Evolutionary conservation across 495 filamentous ascomycete genomes (phyloP).

Genomic region (Neurospora sp.): DNA sequence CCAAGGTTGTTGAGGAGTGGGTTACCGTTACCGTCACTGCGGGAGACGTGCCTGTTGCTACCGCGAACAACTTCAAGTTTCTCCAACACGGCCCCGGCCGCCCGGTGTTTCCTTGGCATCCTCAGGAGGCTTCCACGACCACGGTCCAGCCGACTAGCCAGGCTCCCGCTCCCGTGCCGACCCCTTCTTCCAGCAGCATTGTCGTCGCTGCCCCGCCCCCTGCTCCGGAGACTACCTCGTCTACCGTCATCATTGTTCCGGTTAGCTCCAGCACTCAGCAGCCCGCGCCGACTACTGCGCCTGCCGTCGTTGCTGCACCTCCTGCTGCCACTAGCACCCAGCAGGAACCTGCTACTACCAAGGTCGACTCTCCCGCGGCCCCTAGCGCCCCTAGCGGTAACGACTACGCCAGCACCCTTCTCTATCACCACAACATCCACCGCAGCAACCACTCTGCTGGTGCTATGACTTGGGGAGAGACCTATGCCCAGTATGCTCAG

Average conservation of each 20-base stretch:
- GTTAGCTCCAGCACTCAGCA: not conserved
- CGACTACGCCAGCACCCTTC: conserved; percentile 26
- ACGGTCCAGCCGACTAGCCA: conserved; percentile 3
- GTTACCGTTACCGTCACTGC: conserved; percentile 53
- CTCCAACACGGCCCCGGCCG: conserved; percentile 3
- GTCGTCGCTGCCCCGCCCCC: conserved; percentile 2
- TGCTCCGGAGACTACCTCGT: conserved; percentile 9
- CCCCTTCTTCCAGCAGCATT: conserved; percentile 4
- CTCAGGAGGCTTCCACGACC: conserved; percentile 9
- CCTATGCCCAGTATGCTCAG: conserved; percentile 52
- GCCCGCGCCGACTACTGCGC: not conserved
- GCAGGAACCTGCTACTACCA: conserved; percentile 3
- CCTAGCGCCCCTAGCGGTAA: not conserved
- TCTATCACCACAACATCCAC: conserved; percentile 77
- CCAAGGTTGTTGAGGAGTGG: conserved; percentile 46
- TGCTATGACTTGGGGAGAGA: conserved; percentile 51
- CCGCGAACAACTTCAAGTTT: not conserved
- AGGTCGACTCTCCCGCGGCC: conserved; percentile 8
- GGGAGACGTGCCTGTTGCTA: conserved; percentile 22
- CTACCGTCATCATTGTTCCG: conserved; percentile 4
- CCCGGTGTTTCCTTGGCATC: conserved; percentile 2
- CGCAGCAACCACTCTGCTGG: conserved; percentile 71
- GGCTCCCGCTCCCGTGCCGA: conserved; percentile 1
- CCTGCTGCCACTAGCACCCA: conserved; percentile 8
- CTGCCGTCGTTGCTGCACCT: conserved; percentile 1